Percentiles rank a stretch among this genome's conserved stretches.
Conservation (phyloP, 208 protist species). For the Acanthamoeba polyphaga region DNA sequence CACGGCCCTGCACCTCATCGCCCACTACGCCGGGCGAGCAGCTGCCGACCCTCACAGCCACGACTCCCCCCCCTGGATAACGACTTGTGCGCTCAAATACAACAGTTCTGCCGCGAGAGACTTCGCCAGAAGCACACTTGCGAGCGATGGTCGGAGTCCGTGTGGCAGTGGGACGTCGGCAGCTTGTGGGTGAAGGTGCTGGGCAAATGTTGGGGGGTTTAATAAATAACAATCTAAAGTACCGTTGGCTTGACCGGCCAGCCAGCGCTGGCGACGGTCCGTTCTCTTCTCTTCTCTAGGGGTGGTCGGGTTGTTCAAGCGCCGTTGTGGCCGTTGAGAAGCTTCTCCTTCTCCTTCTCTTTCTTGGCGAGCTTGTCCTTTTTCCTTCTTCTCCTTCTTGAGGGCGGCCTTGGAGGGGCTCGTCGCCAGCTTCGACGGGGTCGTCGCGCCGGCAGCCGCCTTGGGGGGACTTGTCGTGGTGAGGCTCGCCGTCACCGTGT, state of each 20-base stretch:
- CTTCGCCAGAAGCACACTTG: not conserved
- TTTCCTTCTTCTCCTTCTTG: constrained; percentile 48
- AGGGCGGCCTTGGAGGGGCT: not conserved
- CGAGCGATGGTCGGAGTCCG: not conserved
- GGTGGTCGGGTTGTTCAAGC: not conserved
- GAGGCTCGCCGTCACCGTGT: not conserved
- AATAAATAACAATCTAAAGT: constrained; percentile 6
- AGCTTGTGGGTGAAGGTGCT: constrained; percentile 75
- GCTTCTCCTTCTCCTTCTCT: constrained; percentile 1
- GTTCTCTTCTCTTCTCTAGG: not conserved
- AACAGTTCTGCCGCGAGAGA: no score
- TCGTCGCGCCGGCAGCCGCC: not conserved
- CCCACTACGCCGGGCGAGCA: not conserved
- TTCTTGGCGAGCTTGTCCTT: constrained; percentile 55
- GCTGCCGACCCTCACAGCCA: not conserved
- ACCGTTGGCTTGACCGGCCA: no score
- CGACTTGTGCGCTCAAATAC: no score
- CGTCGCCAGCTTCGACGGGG: not conserved
- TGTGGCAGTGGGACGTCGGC: not conserved
- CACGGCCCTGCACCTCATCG: not conserved
- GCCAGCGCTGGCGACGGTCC: no score
- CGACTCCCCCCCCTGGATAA: no score
- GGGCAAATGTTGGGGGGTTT: not conserved
- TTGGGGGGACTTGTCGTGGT: not conserved
- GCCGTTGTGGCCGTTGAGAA: not conserved